Evolutionary conservation across 2,329 filamentous ascomycete species (phyloP).

Genomic region (Colletotrichum sp.): DNA sequence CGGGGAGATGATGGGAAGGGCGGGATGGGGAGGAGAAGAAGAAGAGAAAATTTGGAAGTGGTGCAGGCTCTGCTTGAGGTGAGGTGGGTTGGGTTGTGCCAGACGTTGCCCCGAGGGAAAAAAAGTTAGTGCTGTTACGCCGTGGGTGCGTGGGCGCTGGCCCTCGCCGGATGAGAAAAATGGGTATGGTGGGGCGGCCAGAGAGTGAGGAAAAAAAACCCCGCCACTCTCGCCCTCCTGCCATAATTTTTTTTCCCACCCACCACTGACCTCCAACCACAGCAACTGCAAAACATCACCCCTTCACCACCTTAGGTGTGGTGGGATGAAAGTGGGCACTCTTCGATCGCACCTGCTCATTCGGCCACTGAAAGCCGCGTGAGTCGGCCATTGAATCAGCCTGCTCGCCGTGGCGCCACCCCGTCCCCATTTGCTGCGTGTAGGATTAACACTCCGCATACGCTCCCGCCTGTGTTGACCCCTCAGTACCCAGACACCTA

Average conservation of each 20-base stretch:
- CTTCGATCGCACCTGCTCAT: not conserved
- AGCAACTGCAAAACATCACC: not conserved
- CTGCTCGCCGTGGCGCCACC: not conserved
- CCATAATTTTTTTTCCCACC: not conserved
- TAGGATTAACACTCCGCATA: not conserved
- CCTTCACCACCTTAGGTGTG: not conserved
- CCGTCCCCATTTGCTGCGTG: not conserved
- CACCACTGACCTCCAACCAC: not conserved
- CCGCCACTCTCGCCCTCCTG: slow-evolving; percentile 7
- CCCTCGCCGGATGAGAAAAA: slow-evolving; percentile 18
- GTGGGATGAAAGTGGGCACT: not conserved
- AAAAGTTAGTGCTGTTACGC: slow-evolving; percentile 22
- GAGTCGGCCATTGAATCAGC: not conserved
- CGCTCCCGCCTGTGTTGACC: not conserved
- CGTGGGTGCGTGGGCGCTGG: not conserved
- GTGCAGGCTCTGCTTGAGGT: not conserved
- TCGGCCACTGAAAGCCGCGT: not conserved
- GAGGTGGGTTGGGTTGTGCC: not conserved
- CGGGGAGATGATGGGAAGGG: slow-evolving; percentile 27
- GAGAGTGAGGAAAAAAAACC: slow-evolving; percentile 25
- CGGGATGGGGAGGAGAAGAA: slow-evolving; percentile 10
- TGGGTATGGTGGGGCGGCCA: slow-evolving; percentile 25
- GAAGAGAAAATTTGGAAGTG: slow-evolving; percentile 18
- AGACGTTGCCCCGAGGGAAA: not conserved
- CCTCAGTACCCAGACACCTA: not conserved